Conservation (phyloP, 441 rosid species). For the Gossypium laxum region DNA sequence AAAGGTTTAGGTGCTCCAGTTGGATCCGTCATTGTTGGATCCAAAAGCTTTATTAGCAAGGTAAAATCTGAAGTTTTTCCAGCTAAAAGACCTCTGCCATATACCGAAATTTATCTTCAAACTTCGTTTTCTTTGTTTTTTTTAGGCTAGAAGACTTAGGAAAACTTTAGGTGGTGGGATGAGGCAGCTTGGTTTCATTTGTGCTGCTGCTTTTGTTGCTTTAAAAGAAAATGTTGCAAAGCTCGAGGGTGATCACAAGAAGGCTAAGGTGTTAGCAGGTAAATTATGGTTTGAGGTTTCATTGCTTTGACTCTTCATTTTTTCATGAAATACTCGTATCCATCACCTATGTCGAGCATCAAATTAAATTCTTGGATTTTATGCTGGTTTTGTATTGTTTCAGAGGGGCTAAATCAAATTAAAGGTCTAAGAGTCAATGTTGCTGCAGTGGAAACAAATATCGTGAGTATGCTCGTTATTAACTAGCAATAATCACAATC, state of each 20-base stretch:
- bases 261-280: conserved; percentile 75
- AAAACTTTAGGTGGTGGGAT: conserved; percentile 96
- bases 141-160: conserved; percentile 66
- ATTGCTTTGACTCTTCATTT: neutral
- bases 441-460: conserved; percentile 72
- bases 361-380: conserved; percentile 2
- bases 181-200: conserved; percentile 75
- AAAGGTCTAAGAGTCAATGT: conserved; percentile 54
- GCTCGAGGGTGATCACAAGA: conserved; percentile 70
- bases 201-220: conserved; percentile 74
- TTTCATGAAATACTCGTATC: neutral
- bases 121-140: neutral
- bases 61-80: conserved; percentile 24
- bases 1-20: conserved; percentile 93
- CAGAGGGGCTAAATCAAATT: conserved; percentile 69
- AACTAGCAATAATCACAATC: neutral
- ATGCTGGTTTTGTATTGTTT: conserved; percentile 3
- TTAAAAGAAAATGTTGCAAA: conserved; percentile 52
- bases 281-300: neutral
- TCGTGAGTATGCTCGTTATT: conserved; percentile 41
- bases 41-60: conserved; percentile 59
- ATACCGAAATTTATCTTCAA: neutral
- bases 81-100: neutral
- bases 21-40: conserved; percentile 79
- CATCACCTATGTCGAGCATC: neutral